Evolutionary conservation across 306 rosid genomes (phyloP), one percentile per base, ranked within the genome.

Genomic region (Senna siamea): DNA sequence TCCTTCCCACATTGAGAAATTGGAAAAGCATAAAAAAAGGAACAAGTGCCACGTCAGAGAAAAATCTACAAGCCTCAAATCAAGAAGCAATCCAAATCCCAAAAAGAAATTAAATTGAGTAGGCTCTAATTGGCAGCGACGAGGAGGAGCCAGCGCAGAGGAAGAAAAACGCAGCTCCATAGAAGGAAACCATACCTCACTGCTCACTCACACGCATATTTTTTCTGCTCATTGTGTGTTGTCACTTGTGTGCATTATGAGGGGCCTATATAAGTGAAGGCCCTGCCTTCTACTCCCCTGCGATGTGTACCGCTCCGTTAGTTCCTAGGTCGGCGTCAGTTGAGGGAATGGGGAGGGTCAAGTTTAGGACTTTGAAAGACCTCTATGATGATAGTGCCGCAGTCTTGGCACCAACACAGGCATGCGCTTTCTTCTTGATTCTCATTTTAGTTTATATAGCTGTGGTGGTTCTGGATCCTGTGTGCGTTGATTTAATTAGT

Each of bases 311-410:
- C 14, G 50, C 18, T 68, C 28, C 20, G 4, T 51, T 22, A 14
- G 20, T 69, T 34, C 26, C 19, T 3, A 2, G 4, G 61, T 51
- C 44, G 32, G 7, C 43, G 50, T 34, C 48, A 6, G 9, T 48
- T 46, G 17, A 52, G 26, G 28, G 28, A 68, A 51, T 18, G 73
- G 34, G 48, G 60, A 69, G 12, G 61, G 35, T 5, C 17, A 52
- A 18, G 47, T 68, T 35, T 18, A 69, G 14, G 73, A 50, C 28
- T 69, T 51, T 50, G 61, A 20, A 52, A 51, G 61, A 18, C 2
- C 60, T 69, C 13, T 32, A 35, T 51, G 13, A 12, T 51, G 17
- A 17, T 1, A 34, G 47, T 11, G 17, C 54, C 0, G 1, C n/a
- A n/a, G n/a, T n/a, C n/a, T n/a, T n/a, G n/a, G n/a, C 9, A 6